Evolutionary conservation across 495 filamentous ascomycete genomes (phyloP).

Genomic region (Haplographium delicatum): DNA sequence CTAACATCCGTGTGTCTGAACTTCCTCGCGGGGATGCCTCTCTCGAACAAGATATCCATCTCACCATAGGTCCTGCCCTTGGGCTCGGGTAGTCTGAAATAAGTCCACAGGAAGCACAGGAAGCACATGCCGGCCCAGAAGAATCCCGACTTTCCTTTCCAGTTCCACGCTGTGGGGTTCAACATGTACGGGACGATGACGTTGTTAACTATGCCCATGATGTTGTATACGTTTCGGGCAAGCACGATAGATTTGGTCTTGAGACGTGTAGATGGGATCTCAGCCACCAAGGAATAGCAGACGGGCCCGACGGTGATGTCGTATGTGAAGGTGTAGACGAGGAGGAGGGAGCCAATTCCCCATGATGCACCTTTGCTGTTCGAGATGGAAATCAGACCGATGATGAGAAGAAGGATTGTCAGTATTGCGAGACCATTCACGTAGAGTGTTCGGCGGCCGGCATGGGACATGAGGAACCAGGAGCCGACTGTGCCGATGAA

Average conservation of each 20-base stretch:
- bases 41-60: slow-evolving; percentile 65
- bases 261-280: slow-evolving; percentile 50
- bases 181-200: slow-evolving; percentile 49
- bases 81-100: slow-evolving; percentile 66
- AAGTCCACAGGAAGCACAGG: slow-evolving; percentile 37
- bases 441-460: slow-evolving; percentile 18
- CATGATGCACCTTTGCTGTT: slow-evolving; percentile 21
- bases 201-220: slow-evolving; percentile 40
- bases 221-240: slow-evolving; percentile 51
- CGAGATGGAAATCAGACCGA: slow-evolving; percentile 18
- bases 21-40: slow-evolving; percentile 56
- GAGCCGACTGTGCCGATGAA: slow-evolving; percentile 36
- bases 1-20: slow-evolving; percentile 59
- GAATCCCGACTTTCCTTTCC: slow-evolving; percentile 48
- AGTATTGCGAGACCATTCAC: slow-evolving; percentile 16
- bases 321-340: slow-evolving; percentile 50
- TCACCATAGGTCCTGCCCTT: slow-evolving; percentile 65
- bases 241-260: slow-evolving; percentile 52
- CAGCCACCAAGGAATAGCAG: slow-evolving; percentile 56
- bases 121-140: slow-evolving; percentile 51
- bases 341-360: slow-evolving; percentile 48
- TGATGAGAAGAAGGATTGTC: slow-evolving; percentile 16
- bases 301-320: slow-evolving; percentile 56
- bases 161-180: slow-evolving; percentile 44
- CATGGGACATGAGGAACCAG: slow-evolving; percentile 21